Evolutionary conservation across 225 moss, liverwort and hornwort species (phyloP).

Genomic region (Climacium dendroides): DNA sequence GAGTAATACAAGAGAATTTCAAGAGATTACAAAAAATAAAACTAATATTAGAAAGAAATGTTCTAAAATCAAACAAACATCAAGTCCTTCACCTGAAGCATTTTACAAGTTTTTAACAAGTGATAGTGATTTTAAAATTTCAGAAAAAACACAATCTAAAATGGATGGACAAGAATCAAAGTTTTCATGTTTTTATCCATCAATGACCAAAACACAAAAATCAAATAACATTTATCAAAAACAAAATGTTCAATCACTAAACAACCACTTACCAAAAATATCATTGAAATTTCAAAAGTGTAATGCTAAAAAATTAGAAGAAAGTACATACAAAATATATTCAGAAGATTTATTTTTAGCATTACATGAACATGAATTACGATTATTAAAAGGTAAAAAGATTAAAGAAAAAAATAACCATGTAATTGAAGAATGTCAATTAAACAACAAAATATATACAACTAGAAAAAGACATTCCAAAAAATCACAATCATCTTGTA

Average conservation of each 20-base stretch:
- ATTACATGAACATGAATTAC: not conserved
- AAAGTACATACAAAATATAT: not conserved
- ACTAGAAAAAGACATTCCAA: not conserved
- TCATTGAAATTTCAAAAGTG: not conserved
- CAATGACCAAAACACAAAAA: not conserved
- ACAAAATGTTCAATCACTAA: not conserved
- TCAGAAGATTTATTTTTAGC: not conserved
- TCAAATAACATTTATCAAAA: not conserved
- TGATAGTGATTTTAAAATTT: not conserved
- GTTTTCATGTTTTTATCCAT: not conserved
- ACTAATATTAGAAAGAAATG: not conserved
- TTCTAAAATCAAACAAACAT: not conserved
- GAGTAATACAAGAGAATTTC: not conserved
- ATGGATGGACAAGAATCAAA: not conserved
- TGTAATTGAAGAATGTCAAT: not conserved
- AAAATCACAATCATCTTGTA: not conserved
- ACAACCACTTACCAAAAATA: not conserved
- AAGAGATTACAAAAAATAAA: not conserved
- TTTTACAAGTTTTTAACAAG: constrained; percentile 3
- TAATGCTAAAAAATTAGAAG: not conserved
- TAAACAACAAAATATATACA: not conserved
- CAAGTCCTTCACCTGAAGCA: not conserved
- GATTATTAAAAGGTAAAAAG: not conserved
- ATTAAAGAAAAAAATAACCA: not conserved
- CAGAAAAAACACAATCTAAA: not conserved